These are phyloP conservation scores for Osmozyma mogii DNA, from an alignment of 805 yeast genomes.

Conservation along the genomic window DNA sequence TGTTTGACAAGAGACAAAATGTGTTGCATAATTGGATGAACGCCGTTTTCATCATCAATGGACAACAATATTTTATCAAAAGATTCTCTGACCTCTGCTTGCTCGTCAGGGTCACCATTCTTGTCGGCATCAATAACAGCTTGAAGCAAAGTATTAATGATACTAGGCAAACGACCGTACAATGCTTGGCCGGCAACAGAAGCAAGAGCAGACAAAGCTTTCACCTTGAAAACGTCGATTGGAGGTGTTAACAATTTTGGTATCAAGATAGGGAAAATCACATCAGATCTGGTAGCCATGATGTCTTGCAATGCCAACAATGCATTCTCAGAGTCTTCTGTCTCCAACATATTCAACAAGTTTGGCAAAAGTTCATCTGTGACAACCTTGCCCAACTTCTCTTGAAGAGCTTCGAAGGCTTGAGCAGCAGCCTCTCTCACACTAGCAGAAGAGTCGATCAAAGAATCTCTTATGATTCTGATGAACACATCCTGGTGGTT, in stretches of 20 bases:
- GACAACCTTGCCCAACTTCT: constrained; percentile 72
- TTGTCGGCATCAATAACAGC: constrained; percentile 37
- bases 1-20: constrained; percentile 67
- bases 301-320: constrained; percentile 84
- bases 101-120: constrained; percentile 28
- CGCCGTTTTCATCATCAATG: constrained; percentile 68
- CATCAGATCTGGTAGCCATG: constrained; percentile 83
- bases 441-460: constrained; percentile 61
- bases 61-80: constrained; percentile 67
- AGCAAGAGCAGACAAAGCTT: constrained; percentile 78
- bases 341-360: constrained; percentile 60
- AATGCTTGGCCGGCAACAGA: constrained; percentile 84
- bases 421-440: constrained; percentile 90
- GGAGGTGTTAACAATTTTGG: constrained; percentile 82
- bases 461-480: constrained; percentile 65
- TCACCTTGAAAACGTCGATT: constrained; percentile 76
- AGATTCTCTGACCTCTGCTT: constrained; percentile 40
- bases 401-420: constrained; percentile 84
- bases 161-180: constrained; percentile 61
- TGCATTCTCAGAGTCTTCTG: constrained; percentile 58
- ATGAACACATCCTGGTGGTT: constrained; percentile 66
- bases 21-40: constrained; percentile 79
- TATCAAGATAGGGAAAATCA: constrained; percentile 86
- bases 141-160: constrained; percentile 66
- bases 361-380: constrained; percentile 86